Evolutionary conservation across 1,139 yeast species (phyloP), one percentile per base, ranked within the genome.

Genomic region (Taphrina flavorubra): DNA sequence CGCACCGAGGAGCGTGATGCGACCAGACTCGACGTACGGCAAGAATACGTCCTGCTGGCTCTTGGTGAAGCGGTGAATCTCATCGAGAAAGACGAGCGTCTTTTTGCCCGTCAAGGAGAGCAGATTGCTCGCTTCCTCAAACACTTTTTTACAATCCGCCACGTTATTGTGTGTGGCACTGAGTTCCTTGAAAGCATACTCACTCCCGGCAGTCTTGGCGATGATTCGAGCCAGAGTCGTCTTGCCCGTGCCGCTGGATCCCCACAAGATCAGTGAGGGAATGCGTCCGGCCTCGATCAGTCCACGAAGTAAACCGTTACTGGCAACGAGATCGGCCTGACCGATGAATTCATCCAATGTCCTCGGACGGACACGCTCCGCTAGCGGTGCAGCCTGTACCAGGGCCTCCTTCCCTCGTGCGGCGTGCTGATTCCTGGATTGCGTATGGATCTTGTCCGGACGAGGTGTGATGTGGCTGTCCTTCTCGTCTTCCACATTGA

Each of bases 181-280:
- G 49, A 94, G 81, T 77, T 94, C 98, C 1, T 91, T 84, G 77
- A 92, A 89, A 70, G 86, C 79, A 61, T 84, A 82, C 64, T 84
- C 82, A 0, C 88, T 81, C 0, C 82, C 78, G 25, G 62, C 20
- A 8, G 47, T 44, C 44, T 80, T 78, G 0, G 87, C 88, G 8
- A 89, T 81, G 34, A 83, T 75, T 49, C 86, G 74, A 0, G 88
- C 88, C 59, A 86, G 76, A 0, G 98, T 87, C 0, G 99, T 94
- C 76, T 94, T 94, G 0, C 99, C 99, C 1, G 89, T 57, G 39
- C 71, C 71, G 37, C 69, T 42, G 18, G 53, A 90, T 0, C 99
- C 99, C 98, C 98, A 94, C 14, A 94, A 80, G 6, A 94, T 86
- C 81, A 94, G 84, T 0, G 97, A 92, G 0, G 98, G 98, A 1